These are phyloP conservation scores for Volutella citrinella DNA, from an alignment of 2,329 filamentous ascomycete genomes.

Conservation along the genomic window DNA sequence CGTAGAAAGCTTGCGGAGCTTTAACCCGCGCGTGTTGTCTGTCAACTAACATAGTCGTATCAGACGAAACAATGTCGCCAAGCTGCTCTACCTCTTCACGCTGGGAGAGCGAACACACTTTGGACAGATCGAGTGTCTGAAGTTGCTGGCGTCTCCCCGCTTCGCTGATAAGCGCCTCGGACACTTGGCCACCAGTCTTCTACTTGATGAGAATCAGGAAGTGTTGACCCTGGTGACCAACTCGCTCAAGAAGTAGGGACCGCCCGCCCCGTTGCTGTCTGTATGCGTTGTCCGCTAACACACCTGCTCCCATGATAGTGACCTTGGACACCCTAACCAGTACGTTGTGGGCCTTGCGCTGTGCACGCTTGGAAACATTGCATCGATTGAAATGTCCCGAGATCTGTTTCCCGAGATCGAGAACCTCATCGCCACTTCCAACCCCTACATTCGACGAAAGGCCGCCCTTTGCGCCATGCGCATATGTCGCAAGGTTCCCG, in stretches of 20 bases:
- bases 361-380: conserved; percentile 95
- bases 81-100: conserved; percentile 96
- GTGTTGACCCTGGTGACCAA: conserved; percentile 96
- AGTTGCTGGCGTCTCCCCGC: conserved; percentile 90
- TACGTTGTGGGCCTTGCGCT: conserved; percentile 96
- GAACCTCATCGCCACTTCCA: conserved; percentile 83
- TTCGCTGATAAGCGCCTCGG: conserved; percentile 97
- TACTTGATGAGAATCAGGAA: conserved; percentile 98
- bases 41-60: no score
- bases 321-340: conserved; percentile 94
- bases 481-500: conserved; percentile 96
- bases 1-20: no score
- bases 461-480: conserved; percentile 98
- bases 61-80: conserved; percentile 98
- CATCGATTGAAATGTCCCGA: conserved; percentile 96
- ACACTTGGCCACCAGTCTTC: conserved; percentile 91
- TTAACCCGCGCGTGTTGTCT: no score
- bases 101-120: conserved; percentile 97
- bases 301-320: conserved; percentile 63
- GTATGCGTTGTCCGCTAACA: conserved; percentile 14
- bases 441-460: conserved; percentile 97
- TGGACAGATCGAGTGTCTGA: conserved; percentile 98
- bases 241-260: conserved; percentile 93
- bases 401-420: conserved; percentile 97
- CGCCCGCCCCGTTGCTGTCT: conserved; percentile 4